Percentiles rank a stretch among this genome's conserved stretches.
phyloP scores from a whole-genome alignment of 306 rosid species.

The Lagenaria siceraria region DNA sequence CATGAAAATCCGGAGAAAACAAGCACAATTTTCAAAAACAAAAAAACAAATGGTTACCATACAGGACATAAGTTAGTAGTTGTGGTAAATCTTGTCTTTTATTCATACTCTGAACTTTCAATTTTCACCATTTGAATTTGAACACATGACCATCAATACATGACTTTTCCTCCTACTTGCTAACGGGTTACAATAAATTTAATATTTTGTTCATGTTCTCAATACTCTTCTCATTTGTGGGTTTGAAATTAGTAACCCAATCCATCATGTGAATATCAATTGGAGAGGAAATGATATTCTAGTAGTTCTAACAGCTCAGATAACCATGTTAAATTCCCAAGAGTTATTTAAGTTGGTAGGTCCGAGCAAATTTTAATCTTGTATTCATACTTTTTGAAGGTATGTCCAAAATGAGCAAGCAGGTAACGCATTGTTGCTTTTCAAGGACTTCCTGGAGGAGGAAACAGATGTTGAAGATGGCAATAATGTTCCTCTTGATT shows the following conservation, averaged over 20 bases:
- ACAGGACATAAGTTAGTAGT: not conserved
- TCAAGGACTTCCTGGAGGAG: slow-evolving; percentile 48
- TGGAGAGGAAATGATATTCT: not conserved
- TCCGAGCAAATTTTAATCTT: not conserved
- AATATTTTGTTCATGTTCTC: not conserved
- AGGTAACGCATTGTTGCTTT: slow-evolving; percentile 31
- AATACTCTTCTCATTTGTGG: not conserved
- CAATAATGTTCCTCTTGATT: slow-evolving; percentile 31
- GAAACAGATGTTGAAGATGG: slow-evolving; percentile 18
- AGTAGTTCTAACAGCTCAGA: not conserved
- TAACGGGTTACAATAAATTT: not conserved
- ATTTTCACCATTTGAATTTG: not conserved
- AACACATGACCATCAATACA: not conserved
- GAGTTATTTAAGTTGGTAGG: not conserved
- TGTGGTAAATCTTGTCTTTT: not conserved
- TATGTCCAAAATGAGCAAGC: slow-evolving; percentile 41
- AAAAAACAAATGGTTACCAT: too few species aligned
- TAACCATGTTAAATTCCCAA: not conserved
- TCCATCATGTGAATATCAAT: not conserved
- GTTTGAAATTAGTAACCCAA: not conserved
- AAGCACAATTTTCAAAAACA: too few species aligned
- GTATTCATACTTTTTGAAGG: not conserved
- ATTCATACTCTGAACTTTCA: not conserved
- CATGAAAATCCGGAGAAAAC: too few species aligned
- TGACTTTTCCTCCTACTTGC: not conserved